Percentiles rank a stretch among this genome's conserved stretches.
These are phyloP conservation scores for Heterobasidion parviporum DNA, from an alignment of 1,284 basidiomycete genomes.

Conservation along the genomic window DNA sequence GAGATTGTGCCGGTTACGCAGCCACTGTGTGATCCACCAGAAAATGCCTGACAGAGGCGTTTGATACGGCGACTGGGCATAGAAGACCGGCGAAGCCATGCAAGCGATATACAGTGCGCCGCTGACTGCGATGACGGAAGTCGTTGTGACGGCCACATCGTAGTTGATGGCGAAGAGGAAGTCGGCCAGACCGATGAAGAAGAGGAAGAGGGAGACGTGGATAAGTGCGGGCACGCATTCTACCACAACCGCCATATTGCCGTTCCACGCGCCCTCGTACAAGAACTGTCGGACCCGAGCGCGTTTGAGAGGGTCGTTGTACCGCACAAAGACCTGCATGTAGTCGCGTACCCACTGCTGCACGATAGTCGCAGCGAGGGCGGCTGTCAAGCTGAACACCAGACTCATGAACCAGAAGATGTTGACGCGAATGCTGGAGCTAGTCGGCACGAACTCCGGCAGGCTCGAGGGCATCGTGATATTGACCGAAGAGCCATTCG, in stretches of 20 bases:
- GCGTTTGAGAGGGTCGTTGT: conserved; percentile 2
- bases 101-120: conserved; percentile 1
- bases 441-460: background rate
- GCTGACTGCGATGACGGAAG: background rate
- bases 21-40: conserved; percentile 8
- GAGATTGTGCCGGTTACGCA: background rate
- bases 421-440: conserved; percentile 7
- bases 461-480: background rate
- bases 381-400: conserved; percentile 7
- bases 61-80: conserved; percentile 9
- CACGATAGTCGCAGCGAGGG: conserved; percentile 6
- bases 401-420: conserved; percentile 11
- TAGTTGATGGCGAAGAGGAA: conserved; percentile 3
- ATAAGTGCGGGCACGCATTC: conserved; percentile 8
- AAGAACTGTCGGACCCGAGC: background rate
- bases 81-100: conserved; percentile 3
- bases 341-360: conserved; percentile 8
- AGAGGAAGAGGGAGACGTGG: conserved; percentile 8
- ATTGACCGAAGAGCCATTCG: conserved; percentile 1
- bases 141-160: background rate
- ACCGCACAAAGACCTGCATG: conserved; percentile 7
- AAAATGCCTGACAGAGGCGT: conserved; percentile 7
- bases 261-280: background rate
- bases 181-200: conserved; percentile 8
- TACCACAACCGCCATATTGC: conserved; percentile 7